Evolutionary conservation across 345 rosid genomes (phyloP).

Genomic region (Cardiospermum halicacabum): DNA sequence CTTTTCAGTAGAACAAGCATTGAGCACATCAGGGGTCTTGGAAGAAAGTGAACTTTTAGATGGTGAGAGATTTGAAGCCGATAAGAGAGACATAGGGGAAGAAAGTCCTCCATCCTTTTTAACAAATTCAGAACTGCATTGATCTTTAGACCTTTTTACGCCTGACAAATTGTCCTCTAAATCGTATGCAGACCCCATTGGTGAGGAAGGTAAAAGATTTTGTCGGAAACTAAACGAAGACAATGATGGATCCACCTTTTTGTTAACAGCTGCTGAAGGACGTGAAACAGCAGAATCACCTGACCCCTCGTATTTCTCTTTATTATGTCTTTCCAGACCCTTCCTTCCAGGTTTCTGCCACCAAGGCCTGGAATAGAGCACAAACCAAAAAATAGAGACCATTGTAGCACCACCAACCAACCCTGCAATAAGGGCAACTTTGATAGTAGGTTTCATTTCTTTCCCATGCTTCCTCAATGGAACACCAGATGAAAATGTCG

Average conservation of each 20-base stretch:
- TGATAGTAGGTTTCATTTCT: constrained; percentile 39
- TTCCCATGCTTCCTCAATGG: constrained; percentile 28
- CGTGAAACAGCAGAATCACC: constrained; percentile 37
- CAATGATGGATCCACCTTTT: constrained; percentile 32
- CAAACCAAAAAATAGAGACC: constrained; percentile 38
- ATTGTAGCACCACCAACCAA: constrained; percentile 44
- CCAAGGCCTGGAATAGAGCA: constrained; percentile 30
- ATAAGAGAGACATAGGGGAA: constrained; percentile 47
- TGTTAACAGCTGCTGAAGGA: constrained; percentile 34
- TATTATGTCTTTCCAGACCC: constrained; percentile 25
- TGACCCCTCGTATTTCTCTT: constrained; percentile 23
- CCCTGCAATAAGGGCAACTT: constrained; percentile 52
- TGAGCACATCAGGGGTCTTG: constrained; percentile 31
- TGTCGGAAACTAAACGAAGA: constrained; percentile 41
- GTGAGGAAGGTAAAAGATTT: constrained; percentile 25
- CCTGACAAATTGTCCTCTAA: constrained; percentile 37
- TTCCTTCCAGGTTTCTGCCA: constrained; percentile 25
- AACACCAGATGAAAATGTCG: constrained; percentile 34
- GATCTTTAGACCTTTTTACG: constrained; percentile 24
- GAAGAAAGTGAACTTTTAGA: constrained; percentile 35
- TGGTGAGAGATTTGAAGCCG: constrained; percentile 56
- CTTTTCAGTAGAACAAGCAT: constrained; percentile 58
- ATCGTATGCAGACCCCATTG: constrained; percentile 24
- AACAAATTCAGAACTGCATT: constrained; percentile 20
- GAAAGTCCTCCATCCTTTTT: constrained; percentile 40